Base-by-base conservation (phyloP, 1,284 basidiomycete species). In the Porodaedalea pini region DNA sequence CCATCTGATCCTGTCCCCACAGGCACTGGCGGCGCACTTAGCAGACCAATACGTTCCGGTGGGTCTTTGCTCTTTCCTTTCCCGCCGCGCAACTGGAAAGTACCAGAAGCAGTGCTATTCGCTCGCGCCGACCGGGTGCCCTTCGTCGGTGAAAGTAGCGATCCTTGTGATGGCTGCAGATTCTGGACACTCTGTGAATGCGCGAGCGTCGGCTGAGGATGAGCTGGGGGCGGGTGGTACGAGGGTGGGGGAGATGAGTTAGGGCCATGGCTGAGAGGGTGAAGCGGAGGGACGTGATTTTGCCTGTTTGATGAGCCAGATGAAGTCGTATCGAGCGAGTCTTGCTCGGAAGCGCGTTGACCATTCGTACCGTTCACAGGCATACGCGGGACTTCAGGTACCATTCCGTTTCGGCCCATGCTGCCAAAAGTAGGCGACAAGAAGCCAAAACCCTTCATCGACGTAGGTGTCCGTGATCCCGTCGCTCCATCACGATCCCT, bases 261-360 rank as follows among this genome's bases (percentile, higher is more conserved):
- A 11, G 53, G 54, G 21, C 57, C 51, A 40, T 58, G 52, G 29
- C 32, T 45, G 27, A 51, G 29, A 21, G 21, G 50, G 1, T 43
- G 8, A 11, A 43, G 55, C 25, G n/a, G 32, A 19, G 40, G 31
- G 19, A 32, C 29, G 23, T 32, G 15, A 19, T 29, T 25, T 32
- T 57, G 51, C 32, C 56, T 34, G 44, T 80, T 75, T 44, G 86
- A 86, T 27, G 87, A 86, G n/a, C 80, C 78, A 8, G 87, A 86
- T 29, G 88, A 86, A 32, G 85, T 67, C 5, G 87, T 86, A 69
- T 90, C 86, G 59, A 89, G 69, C 5, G 88, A 88, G 69, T 83
- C 82, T 41, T 83, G 73, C 55, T 83, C 85, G 19, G 78, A 77
- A 31, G 75, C 76, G 58, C 71, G 73, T 15, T 59, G 52, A 61